Evolutionary conservation across 169 alveolate species (phyloP).

Genomic region (Plasmodium ovale): DNA sequence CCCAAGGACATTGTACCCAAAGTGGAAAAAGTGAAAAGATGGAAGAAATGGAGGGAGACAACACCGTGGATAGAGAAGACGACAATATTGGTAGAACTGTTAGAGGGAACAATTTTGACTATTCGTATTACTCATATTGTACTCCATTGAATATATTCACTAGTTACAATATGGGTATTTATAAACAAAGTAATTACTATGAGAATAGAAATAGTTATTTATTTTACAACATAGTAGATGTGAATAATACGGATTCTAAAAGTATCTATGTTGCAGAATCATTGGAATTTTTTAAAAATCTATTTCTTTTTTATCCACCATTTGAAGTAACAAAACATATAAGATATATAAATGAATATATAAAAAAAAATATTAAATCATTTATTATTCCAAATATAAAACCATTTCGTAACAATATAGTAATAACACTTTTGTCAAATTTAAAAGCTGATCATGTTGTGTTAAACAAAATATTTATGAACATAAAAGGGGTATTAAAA

Average conservation of each 20-base stretch:
- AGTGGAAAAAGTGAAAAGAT: neutral
- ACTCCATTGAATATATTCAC: conserved; percentile 74
- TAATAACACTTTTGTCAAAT: conserved; percentile 66
- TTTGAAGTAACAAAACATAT: conserved; percentile 68
- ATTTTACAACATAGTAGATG: conserved; percentile 68
- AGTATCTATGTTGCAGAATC: conserved; percentile 63
- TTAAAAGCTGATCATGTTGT: conserved; percentile 68
- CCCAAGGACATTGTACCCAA: too few species aligned
- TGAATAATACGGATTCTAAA: conserved; percentile 37
- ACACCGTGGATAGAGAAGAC: too few species aligned
- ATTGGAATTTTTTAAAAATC: conserved; percentile 65
- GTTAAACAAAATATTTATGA: conserved; percentile 47
- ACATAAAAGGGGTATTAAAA: conserved; percentile 34
- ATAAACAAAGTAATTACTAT: conserved; percentile 58
- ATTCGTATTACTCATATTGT: conserved; percentile 52
- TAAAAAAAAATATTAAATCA: conserved; percentile 6
- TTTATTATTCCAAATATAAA: conserved; percentile 63
- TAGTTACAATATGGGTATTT: conserved; percentile 73
- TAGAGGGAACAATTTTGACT: conserved; percentile 12
- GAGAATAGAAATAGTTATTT: conserved; percentile 60
- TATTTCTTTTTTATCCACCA: conserved; percentile 71
- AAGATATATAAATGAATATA: conserved; percentile 71
- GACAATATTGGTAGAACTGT: too few species aligned
- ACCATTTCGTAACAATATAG: conserved; percentile 62
- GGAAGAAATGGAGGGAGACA: neutral